Evolutionary conservation across 129 eudicot species (phyloP), one percentile per base, ranked within the genome.

Genomic region (Pittosporum tobira): DNA sequence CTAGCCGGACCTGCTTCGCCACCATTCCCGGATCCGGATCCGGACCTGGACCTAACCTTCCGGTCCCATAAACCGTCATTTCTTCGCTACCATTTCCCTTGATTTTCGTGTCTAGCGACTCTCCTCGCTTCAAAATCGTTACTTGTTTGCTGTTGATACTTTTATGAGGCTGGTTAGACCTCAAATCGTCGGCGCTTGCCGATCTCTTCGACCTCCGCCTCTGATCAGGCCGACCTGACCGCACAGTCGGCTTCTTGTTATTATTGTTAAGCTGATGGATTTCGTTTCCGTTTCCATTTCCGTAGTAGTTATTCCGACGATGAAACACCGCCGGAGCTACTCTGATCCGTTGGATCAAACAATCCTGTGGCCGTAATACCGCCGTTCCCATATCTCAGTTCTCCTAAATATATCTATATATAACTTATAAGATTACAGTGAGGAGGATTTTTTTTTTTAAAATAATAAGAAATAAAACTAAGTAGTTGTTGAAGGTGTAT

Each of bases 321-420:
- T 60, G 56, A 36, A 67, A 75, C 23, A 65, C 46, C 44, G 65
- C 57, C 58, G 64, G 71, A 9, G 70, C 28, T 0, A 59, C 46
- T 22, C 65, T 18, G 61, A 72, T 63, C 40, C 68, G 40, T n/a
- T 65, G 71, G 19, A 15, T 45, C 59, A 77, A 61, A 48, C 26
- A 23, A 69, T 81, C 80, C 18, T 77, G 88, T 10, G 83, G 83
- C n/a, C 69, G 28, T 56, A 77, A 65, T 11, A 81, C 75, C 60
- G 77, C 66, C 44, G 80, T 77, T 10, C 69, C 88, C 88, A 81
- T 81, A 10, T 43, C 61, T 38, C n/a, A n/a, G 13, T 14, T 1
- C n/a, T n/a, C n/a, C n/a, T n/a, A n/a, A n/a, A n/a, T n/a, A n/a
- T n/a, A n/a, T n/a, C n/a, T n/a, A 2, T 37, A 29, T 27, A 46